Base-by-base conservation (phyloP, 176 grass and related monocot genomes). In the Ensete ventricosum region DNA sequence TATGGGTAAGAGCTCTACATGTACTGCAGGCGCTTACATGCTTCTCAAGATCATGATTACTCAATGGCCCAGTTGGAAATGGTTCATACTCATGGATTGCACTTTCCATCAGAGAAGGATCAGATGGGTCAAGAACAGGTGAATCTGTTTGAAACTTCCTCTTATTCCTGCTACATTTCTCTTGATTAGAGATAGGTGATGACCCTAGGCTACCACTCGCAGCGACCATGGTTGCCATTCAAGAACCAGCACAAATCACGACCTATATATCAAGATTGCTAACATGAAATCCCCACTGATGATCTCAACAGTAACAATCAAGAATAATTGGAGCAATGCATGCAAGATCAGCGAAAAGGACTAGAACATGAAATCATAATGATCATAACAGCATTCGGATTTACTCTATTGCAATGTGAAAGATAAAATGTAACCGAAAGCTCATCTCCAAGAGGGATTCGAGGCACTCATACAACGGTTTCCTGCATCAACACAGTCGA, bases 161-260 rank as follows among this genome's bases (percentile, higher is more conserved):
- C 78, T 80, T 80, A 23, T 80, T 80, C 78, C 68, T 72, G 29
- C 48, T 73, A 17, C 55, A 14, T 8, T 72, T 80, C 50, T 73
- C 69, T 52, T 62, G 55, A 63, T 16, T 21, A 62, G 69, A 26
- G 9, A 62, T 73, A 11, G 69, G 22, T 19, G 78, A 72, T 62
- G 68, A 51, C 19, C 24, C 17, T 25, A 69, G 54, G 29, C 2
- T 62, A 50, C 43, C n/a, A 51, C 67, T 60, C 53, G 54, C 55
- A 73, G 19, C 65, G 21, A 72, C 78, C 68, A 80, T 73, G 26
- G 68, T 57, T 21, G 53, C 77, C 65, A 79, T 74, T 74, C 43
- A 50, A 3, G 67, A 51, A n/a, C 43, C 21, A 43, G 9, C 29
- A 70, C 67, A 51, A 20, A 51, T 50, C 51, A 48, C 34, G 17